These are phyloP conservation scores for Tulasnella sp. DNA, from an alignment of 768 basidiomycete species.

Conservation along the genomic window DNA sequence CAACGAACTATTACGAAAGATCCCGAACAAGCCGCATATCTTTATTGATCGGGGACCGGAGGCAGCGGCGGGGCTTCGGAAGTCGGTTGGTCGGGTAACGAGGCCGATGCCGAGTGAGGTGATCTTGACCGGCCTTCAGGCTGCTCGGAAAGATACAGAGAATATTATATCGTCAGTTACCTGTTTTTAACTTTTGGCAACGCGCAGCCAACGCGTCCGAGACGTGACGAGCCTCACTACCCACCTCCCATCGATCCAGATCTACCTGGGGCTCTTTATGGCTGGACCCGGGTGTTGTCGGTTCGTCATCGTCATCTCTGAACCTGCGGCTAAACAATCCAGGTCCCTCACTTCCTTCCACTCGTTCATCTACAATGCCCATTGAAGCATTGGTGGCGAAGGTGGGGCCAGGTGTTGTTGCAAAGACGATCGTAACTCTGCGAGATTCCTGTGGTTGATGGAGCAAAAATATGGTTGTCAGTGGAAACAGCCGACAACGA, in stretches of 20 bases:
- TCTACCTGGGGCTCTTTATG: neutral
- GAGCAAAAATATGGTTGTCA: neutral
- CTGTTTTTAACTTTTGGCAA: neutral
- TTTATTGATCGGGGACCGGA: no score
- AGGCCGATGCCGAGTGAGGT: neutral
- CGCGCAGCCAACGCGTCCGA: neutral
- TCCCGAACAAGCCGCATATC: no score
- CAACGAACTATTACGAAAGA: no score
- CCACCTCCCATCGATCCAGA: neutral
- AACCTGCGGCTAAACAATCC: neutral
- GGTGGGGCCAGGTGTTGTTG: neutral
- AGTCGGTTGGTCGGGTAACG: neutral
- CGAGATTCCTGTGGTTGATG: neutral
- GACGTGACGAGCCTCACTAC: neutral
- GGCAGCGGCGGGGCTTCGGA: neutral
- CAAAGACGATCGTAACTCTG: neutral
- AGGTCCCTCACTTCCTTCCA: neutral
- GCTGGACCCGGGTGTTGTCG: neutral
- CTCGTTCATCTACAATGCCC: neutral
- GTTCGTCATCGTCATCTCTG: neutral
- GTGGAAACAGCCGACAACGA: neutral
- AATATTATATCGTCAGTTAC: neutral
- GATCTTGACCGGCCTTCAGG: neutral
- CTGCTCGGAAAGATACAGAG: neutral
- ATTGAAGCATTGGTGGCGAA: neutral